phyloP scores from a whole-genome alignment of 139 green algal species.

The Bryopsis sp. region DNA sequence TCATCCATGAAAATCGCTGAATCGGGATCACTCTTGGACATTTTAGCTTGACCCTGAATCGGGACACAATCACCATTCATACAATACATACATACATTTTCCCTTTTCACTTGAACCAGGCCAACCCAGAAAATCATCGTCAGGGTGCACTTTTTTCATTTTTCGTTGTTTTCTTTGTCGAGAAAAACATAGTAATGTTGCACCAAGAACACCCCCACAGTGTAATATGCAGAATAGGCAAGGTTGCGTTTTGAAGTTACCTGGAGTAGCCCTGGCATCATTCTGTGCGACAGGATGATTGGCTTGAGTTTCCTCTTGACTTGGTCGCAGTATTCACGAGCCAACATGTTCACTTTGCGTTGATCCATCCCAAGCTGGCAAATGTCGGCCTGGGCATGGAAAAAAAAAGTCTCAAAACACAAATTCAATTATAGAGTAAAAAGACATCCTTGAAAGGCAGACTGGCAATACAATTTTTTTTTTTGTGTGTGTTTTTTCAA shows the following conservation, averaged over 20 bases:
- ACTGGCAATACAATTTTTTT: neutral
- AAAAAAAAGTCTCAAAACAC: neutral
- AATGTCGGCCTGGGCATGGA: conserved; percentile 82
- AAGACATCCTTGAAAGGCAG: too few species aligned
- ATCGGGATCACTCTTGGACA: conserved; percentile 96
- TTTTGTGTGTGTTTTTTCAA: neutral
- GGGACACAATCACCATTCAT: too few species aligned
- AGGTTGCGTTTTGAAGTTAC: too few species aligned
- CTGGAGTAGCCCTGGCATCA: conserved; percentile 87
- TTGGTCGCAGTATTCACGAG: conserved; percentile 91
- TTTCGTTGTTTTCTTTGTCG: too few species aligned
- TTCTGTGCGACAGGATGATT: conserved; percentile 92
- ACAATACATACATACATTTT: too few species aligned
- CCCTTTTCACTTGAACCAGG: too few species aligned
- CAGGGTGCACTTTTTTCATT: too few species aligned
- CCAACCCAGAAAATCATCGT: too few species aligned
- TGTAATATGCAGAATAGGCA: too few species aligned
- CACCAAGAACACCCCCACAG: too few species aligned
- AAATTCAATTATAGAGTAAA: conserved; percentile 1
- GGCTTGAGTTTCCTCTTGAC: conserved; percentile 95
- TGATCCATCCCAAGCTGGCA: conserved; percentile 99
- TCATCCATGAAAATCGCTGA: conserved; percentile 98
- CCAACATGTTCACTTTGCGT: conserved; percentile 97
- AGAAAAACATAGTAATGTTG: too few species aligned
- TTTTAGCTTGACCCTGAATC: conserved; percentile 99